Percentiles rank a stretch among this genome's conserved stretches.
These are phyloP conservation scores for Xylariaceae sp. DNA, from an alignment of 2,329 filamentous ascomycete species.

Conservation along the genomic window DNA sequence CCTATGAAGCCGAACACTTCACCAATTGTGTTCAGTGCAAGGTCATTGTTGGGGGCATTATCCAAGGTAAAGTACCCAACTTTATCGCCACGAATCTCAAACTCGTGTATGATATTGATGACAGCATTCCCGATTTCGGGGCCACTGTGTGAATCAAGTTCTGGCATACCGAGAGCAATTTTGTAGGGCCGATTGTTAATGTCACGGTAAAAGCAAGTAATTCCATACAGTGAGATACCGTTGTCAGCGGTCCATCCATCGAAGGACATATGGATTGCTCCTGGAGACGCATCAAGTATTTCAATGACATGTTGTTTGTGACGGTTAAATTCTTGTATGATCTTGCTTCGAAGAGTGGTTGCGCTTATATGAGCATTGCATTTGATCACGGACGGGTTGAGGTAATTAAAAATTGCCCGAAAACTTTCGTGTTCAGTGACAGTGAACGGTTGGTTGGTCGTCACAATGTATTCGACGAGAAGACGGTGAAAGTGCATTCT, in stretches of 20 bases:
- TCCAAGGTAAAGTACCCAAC: background rate
- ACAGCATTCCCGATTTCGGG: background rate
- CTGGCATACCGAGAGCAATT: background rate
- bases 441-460: background rate
- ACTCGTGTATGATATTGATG: background rate
- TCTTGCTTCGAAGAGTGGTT: background rate
- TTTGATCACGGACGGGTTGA: background rate
- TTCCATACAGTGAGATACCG: background rate
- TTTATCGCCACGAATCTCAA: background rate
- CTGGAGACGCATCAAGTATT: background rate
- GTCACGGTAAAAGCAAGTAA: background rate
- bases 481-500: background rate
- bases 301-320: background rate
- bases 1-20: background rate
- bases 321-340: background rate
- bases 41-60: background rate
- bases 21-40: background rate
- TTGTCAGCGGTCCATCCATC: background rate
- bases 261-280: background rate
- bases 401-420: background rate
- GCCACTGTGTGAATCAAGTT: background rate
- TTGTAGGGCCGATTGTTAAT: background rate
- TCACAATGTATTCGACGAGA: background rate
- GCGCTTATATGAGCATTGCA: background rate
- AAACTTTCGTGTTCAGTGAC: background rate